Evolutionary conservation across 306 rosid genomes (phyloP), one percentile per base, ranked within the genome.

Genomic region (Cyclanthera cordifolia): DNA sequence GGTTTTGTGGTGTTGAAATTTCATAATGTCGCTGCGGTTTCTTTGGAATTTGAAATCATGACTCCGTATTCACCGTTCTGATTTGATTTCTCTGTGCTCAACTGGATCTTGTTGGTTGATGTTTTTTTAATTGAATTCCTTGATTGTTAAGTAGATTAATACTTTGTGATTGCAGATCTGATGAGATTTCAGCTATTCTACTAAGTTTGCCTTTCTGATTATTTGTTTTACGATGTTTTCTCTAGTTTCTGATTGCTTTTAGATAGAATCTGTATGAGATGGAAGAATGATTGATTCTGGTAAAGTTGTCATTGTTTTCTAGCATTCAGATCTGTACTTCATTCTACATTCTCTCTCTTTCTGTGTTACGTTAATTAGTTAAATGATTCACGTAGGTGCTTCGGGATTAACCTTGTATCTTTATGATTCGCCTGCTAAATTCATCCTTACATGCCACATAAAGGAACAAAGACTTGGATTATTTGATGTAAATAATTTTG

Each of bases 81-180:
- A 5, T 65, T 65, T 65, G 53, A 65, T 65, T 65, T 23, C n/a
- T n/a, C n/a, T n/a, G n/a, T n/a, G n/a, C n/a, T n/a, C n/a, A 20
- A 39, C 12, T 64, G 20, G 70, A 64, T 43, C 19, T 43, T 21
- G 6, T 64, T 64, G 37, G 14, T 43, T 43, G 52, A 64, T 11
- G 49, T 61, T 11, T 61, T 9, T 60, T 39, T 39, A 37, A 43
- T 19, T 13, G 12, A 64, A 24, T 64, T 32, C 11, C 21, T 43
- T 64, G 13, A 45, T 34, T 5, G 21, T 64, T 43, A 12, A 61
- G 53, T 5, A 19, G 70, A 19, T 12, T 4, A 0, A 27, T 17
- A 27, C 15, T 56, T 54, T 56, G 19, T 5, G 15, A 7, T 56
- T 10, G 4, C 20, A 43, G 70, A 64, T 64, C 70, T 64, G 34